Conservation (phyloP, 1,284 basidiomycete species). For the Malassezia pachydermatis region DNA sequence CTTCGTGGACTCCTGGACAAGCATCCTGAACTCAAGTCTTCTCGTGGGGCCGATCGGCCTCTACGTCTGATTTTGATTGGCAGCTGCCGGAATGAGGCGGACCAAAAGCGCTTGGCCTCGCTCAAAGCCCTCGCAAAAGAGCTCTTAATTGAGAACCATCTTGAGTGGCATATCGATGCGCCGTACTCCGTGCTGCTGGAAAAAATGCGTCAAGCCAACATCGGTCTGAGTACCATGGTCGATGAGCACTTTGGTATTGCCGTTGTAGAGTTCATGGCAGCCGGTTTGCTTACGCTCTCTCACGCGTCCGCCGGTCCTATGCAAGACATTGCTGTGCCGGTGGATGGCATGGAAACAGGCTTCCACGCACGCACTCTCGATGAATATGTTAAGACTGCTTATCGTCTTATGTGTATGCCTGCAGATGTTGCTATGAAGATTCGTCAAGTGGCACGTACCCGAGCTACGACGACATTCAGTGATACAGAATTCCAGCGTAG, state of each 20-base stretch:
- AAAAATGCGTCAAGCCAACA: conserved; percentile 62
- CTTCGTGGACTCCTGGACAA: conserved; percentile 57
- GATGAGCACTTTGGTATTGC: conserved; percentile 99
- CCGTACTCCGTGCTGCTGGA: conserved; percentile 62
- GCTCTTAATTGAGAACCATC: conserved; percentile 58
- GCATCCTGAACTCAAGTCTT: conserved; percentile 30
- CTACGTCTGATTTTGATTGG: conserved; percentile 60
- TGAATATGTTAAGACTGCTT: conserved; percentile 63
- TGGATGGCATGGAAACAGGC: conserved; percentile 64
- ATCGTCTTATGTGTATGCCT: conserved; percentile 59
- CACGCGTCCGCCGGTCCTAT: conserved; percentile 88
- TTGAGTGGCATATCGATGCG: conserved; percentile 75
- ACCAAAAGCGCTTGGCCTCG: conserved; percentile 60
- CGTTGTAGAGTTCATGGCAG: conserved; percentile 91
- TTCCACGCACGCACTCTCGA: conserved; percentile 66
- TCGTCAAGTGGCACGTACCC: conserved; percentile 52
- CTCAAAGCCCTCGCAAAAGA: conserved; percentile 58
- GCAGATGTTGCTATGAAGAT: conserved; percentile 56
- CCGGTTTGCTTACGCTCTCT: conserved; percentile 80
- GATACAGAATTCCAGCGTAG: neutral
- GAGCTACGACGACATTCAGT: conserved; percentile 37
- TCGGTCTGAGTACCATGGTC: conserved; percentile 92
- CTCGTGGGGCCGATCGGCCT: neutral
- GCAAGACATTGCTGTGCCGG: conserved; percentile 72
- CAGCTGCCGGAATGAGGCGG: conserved; percentile 66